Evolutionary conservation across 2,329 filamentous ascomycete genomes (phyloP), one percentile per base, ranked within the genome.

Genomic region (Hypomyces perniciosus): DNA sequence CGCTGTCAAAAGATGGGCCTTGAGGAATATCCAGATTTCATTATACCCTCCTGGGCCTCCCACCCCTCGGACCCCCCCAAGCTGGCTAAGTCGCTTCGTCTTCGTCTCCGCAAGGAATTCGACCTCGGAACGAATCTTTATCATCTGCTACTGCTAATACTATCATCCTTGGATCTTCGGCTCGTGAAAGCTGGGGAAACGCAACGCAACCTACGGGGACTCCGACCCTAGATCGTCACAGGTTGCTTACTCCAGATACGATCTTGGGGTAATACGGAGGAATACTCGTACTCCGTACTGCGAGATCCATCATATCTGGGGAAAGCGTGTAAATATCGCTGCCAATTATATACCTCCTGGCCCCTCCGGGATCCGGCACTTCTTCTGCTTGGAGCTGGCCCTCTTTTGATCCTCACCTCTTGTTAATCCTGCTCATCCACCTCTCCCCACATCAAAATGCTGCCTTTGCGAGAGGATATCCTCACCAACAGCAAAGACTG

Each of bases 401-500:
- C 5, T 42, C 27, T 42, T 42, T 28, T 20, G 20, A 5, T n/a
- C 30, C 13, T 20, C 28, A 9, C 27, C 8, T 30, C 6, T 48
- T 40, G 6, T 40, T 40, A 8, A 13, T 38, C 26, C 13, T 30
- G 10, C 37, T 10, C 13, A n/a, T 46, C n/a, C 33, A 9, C 26
- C 26, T 39, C 20, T 39, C 43, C 12, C 29, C 12, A 28, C 37
- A 10, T 44, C 54, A 62, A 44, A n/a, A 70, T 69, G 66, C 52
- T 65, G 49, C 57, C 61, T 30, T 60, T 57, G 35, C 58, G 55
- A 48, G 61, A 62, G 6, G 65, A 65, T 30, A 60, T 70, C 7
- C 60, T 71, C 10, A 64, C 68, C 46, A 61, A 59, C 53, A 58
- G 61, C 13, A 42, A 43, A 48, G 62, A 65, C 20, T 69, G 68